These are phyloP conservation scores for Erodium moschatum DNA, from an alignment of 441 rosid species.

Conservation along the genomic window DNA sequence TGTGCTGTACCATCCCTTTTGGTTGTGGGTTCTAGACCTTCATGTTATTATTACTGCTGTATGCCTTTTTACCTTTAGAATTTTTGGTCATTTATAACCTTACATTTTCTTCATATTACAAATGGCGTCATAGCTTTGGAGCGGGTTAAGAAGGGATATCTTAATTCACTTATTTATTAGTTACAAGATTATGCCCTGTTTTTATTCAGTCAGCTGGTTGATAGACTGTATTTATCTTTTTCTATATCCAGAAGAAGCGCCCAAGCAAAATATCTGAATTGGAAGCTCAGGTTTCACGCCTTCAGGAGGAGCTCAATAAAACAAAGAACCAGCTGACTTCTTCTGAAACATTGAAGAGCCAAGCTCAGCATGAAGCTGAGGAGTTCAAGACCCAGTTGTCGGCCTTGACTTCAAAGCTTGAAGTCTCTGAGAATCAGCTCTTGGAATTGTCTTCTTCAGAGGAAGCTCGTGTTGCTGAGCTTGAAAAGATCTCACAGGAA, in stretches of 20 bases:
- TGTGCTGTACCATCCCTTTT: neutral
- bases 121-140: neutral
- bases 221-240: neutral
- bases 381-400: constrained; percentile 53
- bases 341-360: constrained; percentile 60
- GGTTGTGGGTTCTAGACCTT: neutral
- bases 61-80: too few species aligned
- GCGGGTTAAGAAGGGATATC: neutral
- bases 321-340: constrained; percentile 60
- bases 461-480: constrained; percentile 74
- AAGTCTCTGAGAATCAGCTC: constrained; percentile 58
- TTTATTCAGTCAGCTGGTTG: neutral
- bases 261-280: constrained; percentile 49
- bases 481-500: constrained; percentile 68
- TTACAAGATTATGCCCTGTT: neutral
- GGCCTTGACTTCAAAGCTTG: constrained; percentile 40
- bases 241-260: constrained; percentile 50
- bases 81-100: too few species aligned
- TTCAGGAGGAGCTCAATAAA: constrained; percentile 77
- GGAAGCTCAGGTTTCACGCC: constrained; percentile 63
- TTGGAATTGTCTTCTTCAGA: constrained; percentile 69
- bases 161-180: too few species aligned
- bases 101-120: neutral
- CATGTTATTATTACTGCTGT: too few species aligned
- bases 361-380: constrained; percentile 70